Conservation (phyloP, 805 yeast genomes). For the Candida broadrunensis region DNA sequence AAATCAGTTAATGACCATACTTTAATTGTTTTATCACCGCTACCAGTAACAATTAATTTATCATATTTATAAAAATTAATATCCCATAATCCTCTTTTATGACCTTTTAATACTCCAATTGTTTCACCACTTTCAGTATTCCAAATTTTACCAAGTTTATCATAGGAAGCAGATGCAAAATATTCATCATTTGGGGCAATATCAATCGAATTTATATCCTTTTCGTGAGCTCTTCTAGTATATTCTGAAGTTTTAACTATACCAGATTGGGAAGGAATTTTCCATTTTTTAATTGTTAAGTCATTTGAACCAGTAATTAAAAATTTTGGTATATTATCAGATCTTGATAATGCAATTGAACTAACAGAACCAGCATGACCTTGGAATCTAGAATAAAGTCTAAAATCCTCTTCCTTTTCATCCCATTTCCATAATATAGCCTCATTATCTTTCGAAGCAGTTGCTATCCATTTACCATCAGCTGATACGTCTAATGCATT, state of each 20-base stretch:
- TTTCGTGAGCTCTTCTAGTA: constrained; percentile 95
- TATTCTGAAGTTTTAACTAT: constrained; percentile 66
- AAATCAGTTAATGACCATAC: constrained; percentile 84
- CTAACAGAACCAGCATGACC: constrained; percentile 91
- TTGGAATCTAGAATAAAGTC: constrained; percentile 57
- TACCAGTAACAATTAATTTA: constrained; percentile 72
- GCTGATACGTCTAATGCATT: constrained; percentile 73
- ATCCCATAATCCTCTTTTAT: constrained; percentile 94
- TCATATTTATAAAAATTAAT: constrained; percentile 79
- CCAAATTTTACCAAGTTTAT: constrained; percentile 90
- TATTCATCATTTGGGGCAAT: constrained; percentile 85
- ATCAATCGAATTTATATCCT: constrained; percentile 88
- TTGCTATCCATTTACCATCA: constrained; percentile 87
- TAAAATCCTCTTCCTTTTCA: constrained; percentile 36
- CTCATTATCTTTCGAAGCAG: constrained; percentile 86
- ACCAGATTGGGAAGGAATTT: constrained; percentile 46
- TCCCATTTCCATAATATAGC: constrained; percentile 80
- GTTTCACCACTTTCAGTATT: constrained; percentile 81
- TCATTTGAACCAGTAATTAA: constrained; percentile 82
- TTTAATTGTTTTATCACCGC: constrained; percentile 89
- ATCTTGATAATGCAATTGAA: constrained; percentile 72
- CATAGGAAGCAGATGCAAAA: constrained; percentile 93
- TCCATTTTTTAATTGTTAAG: constrained; percentile 84
- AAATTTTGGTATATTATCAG: constrained; percentile 56
- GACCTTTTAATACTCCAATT: constrained; percentile 81